Conservation (phyloP, 192 early-diverging fungal species). For the Linderina pennispora region DNA sequence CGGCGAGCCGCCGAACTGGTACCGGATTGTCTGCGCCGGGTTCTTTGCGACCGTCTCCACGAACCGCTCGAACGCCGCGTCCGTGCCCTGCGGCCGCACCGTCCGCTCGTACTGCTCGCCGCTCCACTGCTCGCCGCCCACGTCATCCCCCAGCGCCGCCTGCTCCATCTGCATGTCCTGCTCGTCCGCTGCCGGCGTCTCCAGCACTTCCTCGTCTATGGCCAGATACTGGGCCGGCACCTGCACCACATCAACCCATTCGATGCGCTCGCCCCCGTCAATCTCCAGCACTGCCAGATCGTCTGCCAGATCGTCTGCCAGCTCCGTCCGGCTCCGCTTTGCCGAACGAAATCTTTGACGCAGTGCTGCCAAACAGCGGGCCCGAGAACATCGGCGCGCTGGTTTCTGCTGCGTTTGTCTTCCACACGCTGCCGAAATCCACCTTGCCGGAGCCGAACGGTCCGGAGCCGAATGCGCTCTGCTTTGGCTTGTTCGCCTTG, state of each 20-base stretch:
- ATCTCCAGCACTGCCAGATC: neutral
- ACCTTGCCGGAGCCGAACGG: constrained; percentile 1
- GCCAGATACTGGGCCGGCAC: neutral
- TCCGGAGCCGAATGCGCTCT: neutral
- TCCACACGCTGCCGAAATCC: constrained; percentile 45
- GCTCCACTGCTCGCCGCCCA: constrained; percentile 54
- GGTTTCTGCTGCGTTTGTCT: neutral
- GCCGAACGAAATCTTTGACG: neutral
- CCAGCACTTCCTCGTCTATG: neutral
- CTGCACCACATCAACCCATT: neutral
- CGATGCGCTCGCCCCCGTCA: neutral
- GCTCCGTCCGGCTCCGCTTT: neutral
- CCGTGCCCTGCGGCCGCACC: constrained; percentile 60
- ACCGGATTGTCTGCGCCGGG: constrained; percentile 83
- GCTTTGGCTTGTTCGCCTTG: neutral
- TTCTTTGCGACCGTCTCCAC: constrained; percentile 59
- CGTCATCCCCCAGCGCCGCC: constrained; percentile 16
- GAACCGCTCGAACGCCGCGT: constrained; percentile 78
- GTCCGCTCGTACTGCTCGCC: constrained; percentile 82
- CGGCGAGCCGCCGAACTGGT: constrained; percentile 63
- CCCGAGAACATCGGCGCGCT: neutral
- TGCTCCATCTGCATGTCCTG: constrained; percentile 32
- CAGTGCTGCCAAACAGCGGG: neutral
- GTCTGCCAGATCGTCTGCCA: neutral
- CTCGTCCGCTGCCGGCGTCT: neutral